A percentile compares a stretch with the other conserved stretches of the same genome.
These are phyloP conservation scores for Aristolochia californica DNA, from an alignment of 164 flowering plant genomes.

Conservation along the genomic window DNA sequence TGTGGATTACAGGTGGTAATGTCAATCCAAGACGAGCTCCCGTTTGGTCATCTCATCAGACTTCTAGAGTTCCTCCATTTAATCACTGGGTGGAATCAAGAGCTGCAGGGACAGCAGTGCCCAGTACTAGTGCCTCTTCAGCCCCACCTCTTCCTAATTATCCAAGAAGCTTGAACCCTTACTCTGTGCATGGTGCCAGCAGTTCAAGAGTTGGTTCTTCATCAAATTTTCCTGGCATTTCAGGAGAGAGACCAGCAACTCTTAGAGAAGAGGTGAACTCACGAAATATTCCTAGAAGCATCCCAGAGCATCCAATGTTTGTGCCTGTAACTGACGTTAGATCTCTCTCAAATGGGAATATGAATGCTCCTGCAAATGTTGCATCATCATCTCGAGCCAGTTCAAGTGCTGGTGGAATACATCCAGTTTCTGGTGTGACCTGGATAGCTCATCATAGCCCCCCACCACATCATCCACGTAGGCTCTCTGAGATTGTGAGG, in stretches of 20 bases:
- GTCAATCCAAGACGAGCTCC: conserved; percentile 13
- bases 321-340: conserved; percentile 32
- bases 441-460: conserved; percentile 33
- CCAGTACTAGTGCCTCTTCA: conserved; percentile 18
- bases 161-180: conserved; percentile 23
- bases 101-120: conserved; percentile 14
- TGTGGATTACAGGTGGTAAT: conserved; percentile 16
- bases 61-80: conserved; percentile 17
- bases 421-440: conserved; percentile 28
- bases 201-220: conserved; percentile 33
- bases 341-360: conserved; percentile 24
- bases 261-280: conserved; percentile 27
- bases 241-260: conserved; percentile 22
- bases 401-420: conserved; percentile 25
- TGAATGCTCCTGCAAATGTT: conserved; percentile 25
- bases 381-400: conserved; percentile 41
- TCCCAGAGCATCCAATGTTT: conserved; percentile 47
- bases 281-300: conserved; percentile 31
- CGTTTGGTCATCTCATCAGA: conserved; percentile 16
- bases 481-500: conserved; percentile 55
- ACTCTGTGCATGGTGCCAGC: conserved; percentile 32
- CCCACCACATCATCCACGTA: conserved; percentile 30
- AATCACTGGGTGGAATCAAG: conserved; percentile 29
- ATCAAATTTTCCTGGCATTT: conserved; percentile 17
- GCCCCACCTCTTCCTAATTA: conserved; percentile 17